Evolutionary conservation across 129 eudicot species (phyloP).

Genomic region (Mikania micrantha): DNA sequence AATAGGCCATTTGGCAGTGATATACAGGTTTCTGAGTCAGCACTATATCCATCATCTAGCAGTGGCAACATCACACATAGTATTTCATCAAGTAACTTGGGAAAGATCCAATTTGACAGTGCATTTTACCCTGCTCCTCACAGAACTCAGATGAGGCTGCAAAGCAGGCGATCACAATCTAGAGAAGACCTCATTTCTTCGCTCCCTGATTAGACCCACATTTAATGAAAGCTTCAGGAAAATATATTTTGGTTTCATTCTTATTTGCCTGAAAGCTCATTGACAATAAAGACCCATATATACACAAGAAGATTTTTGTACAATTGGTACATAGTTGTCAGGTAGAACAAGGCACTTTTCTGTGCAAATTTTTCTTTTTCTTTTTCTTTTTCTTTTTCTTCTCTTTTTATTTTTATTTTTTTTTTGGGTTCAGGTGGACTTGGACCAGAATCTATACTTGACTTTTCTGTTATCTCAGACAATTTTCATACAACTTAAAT

Average conservation of each 20-base stretch:
- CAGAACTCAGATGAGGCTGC: constrained; percentile 72
- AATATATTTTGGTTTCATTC: background rate
- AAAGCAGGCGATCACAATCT: constrained; percentile 91
- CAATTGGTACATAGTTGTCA: constrained; percentile 13
- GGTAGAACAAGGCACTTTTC: constrained; percentile 8
- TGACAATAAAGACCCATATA: background rate
- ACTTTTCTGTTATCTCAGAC: background rate
- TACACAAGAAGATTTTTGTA: constrained; percentile 10
- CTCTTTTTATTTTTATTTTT: too few species aligned
- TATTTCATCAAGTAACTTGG: constrained; percentile 76
- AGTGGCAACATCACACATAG: constrained; percentile 56
- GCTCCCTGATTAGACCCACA: constrained; percentile 64
- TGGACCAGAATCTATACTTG: background rate
- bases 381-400: too few species aligned
- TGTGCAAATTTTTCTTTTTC: too few species aligned
- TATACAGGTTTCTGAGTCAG: constrained; percentile 46
- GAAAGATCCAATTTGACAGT: constrained; percentile 69
- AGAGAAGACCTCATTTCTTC: constrained; percentile 86
- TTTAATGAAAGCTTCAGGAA: too few species aligned
- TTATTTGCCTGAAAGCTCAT: background rate
- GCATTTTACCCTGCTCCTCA: constrained; percentile 61
- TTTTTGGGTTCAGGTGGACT: constrained; percentile 8
- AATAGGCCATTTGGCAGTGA: constrained; percentile 46
- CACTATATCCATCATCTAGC: constrained; percentile 42
- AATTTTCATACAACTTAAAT: background rate